These are phyloP conservation scores for Yamadazyma pseudoaaseri DNA, from an alignment of 1,139 yeast genomes.

Conservation along the genomic window DNA sequence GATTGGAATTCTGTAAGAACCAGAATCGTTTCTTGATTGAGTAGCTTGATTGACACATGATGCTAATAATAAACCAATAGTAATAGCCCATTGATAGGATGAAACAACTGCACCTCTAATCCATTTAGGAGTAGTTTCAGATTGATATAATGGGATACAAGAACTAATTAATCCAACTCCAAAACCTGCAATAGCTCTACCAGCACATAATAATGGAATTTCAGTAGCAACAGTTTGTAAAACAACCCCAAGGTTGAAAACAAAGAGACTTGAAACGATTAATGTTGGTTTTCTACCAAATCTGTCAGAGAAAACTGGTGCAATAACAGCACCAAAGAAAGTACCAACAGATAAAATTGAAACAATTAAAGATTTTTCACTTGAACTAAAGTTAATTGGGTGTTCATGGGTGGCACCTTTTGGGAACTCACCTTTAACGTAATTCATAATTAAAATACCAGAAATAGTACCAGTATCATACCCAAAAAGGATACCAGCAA, in stretches of 20 bases:
- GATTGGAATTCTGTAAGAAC: slow-evolving; percentile 66
- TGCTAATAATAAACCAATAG: slow-evolving; percentile 62
- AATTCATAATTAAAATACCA: slow-evolving; percentile 72
- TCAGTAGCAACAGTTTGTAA: slow-evolving; percentile 56
- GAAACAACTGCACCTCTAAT: slow-evolving; percentile 70
- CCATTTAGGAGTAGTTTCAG: slow-evolving; percentile 68
- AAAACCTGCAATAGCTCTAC: slow-evolving; percentile 64
- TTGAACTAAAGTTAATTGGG: slow-evolving; percentile 38
- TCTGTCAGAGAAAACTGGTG: slow-evolving; percentile 55
- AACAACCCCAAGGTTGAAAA: slow-evolving; percentile 60
- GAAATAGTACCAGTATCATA: slow-evolving; percentile 81
- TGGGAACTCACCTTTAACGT: slow-evolving; percentile 54
- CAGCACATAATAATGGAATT: slow-evolving; percentile 40
- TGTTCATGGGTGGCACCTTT: slow-evolving; percentile 6
- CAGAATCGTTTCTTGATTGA: slow-evolving; percentile 44
- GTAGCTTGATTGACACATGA: slow-evolving; percentile 64
- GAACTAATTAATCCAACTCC: slow-evolving; percentile 69
- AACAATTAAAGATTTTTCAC: slow-evolving; percentile 62
- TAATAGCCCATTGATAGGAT: slow-evolving; percentile 64
- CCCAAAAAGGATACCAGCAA: slow-evolving; percentile 71
- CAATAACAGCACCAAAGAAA: slow-evolving; percentile 62
- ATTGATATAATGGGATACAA: slow-evolving; percentile 61
- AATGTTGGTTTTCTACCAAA: slow-evolving; percentile 55
- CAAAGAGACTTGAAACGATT: slow-evolving; percentile 48
- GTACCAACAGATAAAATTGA: slow-evolving; percentile 73